Evolutionary conservation across 257 asterid genomes (phyloP).

Genomic region (Anisodus acutangulus): DNA sequence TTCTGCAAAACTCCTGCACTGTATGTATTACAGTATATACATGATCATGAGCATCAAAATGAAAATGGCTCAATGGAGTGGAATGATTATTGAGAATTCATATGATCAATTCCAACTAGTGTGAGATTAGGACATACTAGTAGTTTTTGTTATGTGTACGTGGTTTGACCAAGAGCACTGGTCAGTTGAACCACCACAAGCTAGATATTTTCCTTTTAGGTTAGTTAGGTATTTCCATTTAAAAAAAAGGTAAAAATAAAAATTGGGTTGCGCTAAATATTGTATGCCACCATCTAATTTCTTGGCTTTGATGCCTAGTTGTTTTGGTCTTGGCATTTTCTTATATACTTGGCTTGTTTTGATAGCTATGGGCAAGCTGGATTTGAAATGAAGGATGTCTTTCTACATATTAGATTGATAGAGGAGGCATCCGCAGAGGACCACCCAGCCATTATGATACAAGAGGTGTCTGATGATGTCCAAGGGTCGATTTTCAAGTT

Average conservation of each 20-base stretch:
- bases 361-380: conserved; percentile 87
- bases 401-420: conserved; percentile 86
- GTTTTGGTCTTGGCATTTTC: conserved; percentile 11
- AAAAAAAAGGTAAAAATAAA: too few relatives aligned
- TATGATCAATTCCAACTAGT: neutral
- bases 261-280: too few relatives aligned
- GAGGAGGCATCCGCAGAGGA: conserved; percentile 83
- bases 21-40: neutral
- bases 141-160: neutral
- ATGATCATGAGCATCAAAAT: conserved; percentile 14
- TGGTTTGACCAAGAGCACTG: neutral
- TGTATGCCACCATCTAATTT: conserved; percentile 9
- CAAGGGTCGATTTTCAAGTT: conserved; percentile 70
- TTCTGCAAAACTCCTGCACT: neutral
- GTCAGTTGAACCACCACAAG: neutral
- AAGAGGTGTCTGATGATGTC: conserved; percentile 67
- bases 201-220: conserved; percentile 2
- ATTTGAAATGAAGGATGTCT: conserved; percentile 96
- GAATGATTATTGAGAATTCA: neutral
- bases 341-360: conserved; percentile 28
- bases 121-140: neutral
- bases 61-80: neutral
- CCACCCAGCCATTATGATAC: conserved; percentile 78
- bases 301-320: neutral
- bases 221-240: too few relatives aligned